phyloP scores from a whole-genome alignment of 345 rosid species.

The Hibiscus mutabilis region DNA sequence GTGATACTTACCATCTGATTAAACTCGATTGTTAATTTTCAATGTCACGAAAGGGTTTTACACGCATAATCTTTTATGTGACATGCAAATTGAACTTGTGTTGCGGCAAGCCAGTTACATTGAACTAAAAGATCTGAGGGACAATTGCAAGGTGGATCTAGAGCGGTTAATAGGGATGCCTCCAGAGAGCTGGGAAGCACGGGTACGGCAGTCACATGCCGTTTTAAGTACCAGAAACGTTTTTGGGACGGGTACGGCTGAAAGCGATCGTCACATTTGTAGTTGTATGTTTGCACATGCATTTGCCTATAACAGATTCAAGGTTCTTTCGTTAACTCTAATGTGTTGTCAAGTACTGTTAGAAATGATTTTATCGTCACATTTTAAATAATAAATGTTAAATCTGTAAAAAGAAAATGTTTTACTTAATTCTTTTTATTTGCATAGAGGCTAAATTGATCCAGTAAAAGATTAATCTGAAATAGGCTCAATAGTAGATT shows the following conservation, averaged over 20 bases:
- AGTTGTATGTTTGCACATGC: constrained; percentile 3
- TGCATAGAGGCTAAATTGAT: no score
- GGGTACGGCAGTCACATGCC: no score
- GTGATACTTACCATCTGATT: neutral
- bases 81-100: constrained; percentile 7
- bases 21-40: neutral
- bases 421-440: no score
- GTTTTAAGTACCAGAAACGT: no score
- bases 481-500: no score
- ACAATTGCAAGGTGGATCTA: constrained; percentile 63
- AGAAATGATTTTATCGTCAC: no score
- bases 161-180: constrained; percentile 42
- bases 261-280: no score
- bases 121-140: constrained; percentile 55
- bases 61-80: neutral
- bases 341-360: neutral
- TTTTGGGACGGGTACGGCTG: no score
- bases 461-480: no score
- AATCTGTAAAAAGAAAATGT: no score
- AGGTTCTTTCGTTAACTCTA: neutral
- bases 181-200: constrained; percentile 30
- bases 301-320: constrained; percentile 7
- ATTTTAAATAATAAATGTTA: no score
- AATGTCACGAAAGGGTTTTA: neutral
- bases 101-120: constrained; percentile 53